Evolutionary conservation across 2,329 filamentous ascomycete species (phyloP).

Genomic region (Endoconidiophora laricicola): DNA sequence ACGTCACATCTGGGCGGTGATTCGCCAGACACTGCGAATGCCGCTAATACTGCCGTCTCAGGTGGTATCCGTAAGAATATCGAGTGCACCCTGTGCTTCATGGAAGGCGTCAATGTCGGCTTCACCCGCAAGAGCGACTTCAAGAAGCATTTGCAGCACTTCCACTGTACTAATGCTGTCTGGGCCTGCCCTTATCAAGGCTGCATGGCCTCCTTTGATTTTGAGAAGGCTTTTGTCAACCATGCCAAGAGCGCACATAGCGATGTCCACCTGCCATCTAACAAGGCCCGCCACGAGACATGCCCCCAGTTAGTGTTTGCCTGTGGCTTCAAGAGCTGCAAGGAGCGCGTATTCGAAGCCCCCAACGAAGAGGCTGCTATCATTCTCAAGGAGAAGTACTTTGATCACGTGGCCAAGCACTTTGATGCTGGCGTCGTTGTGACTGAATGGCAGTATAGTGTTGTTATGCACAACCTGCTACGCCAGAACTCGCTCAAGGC

Average conservation of each 20-base stretch:
- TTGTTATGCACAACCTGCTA: conserved; percentile 28
- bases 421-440: conserved; percentile 28
- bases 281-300: conserved; percentile 25
- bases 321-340: conserved; percentile 27
- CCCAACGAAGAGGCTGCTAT: conserved; percentile 22
- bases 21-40: conserved; percentile 11
- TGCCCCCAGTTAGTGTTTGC: conserved; percentile 29
- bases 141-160: conserved; percentile 33
- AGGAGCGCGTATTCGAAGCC: conserved; percentile 27
- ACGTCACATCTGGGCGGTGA: conserved; percentile 6
- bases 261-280: conserved; percentile 25
- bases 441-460: conserved; percentile 27
- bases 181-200: conserved; percentile 28
- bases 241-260: conserved; percentile 28
- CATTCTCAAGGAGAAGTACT: conserved; percentile 26
- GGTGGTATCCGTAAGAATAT: conserved; percentile 14
- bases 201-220: conserved; percentile 28
- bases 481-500: conserved; percentile 27
- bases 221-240: conserved; percentile 28
- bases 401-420: conserved; percentile 31
- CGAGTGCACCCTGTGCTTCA: conserved; percentile 29
- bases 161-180: conserved; percentile 26
- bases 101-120: conserved; percentile 28
- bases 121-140: conserved; percentile 32
- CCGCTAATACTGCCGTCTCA: conserved; percentile 14